phyloP scores from a whole-genome alignment of 2,329 filamentous ascomycete species.

The Curvularia eragrostidis region DNA sequence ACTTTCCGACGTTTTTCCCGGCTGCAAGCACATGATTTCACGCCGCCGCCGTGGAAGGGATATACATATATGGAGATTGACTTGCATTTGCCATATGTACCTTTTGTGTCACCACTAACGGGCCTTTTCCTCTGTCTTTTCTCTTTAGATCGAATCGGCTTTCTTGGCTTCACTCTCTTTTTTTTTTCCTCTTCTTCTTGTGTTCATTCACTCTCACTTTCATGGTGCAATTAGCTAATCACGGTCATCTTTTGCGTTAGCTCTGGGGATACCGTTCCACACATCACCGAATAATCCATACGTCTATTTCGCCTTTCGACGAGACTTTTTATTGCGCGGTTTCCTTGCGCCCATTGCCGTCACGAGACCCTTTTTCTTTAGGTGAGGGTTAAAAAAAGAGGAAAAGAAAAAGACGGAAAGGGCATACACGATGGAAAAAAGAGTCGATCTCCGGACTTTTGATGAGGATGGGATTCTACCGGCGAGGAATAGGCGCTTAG shows the following conservation, averaged over 20 bases:
- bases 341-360: no score
- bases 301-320: no score
- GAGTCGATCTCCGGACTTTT: constrained; percentile 37
- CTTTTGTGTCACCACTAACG: not conserved
- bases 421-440: constrained; percentile 40
- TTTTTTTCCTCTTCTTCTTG: not conserved
- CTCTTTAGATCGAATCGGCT: not conserved
- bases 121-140: constrained; percentile 2
- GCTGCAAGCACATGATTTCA: not conserved
- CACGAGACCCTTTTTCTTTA: no score
- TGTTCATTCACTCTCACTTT: not conserved
- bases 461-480: constrained; percentile 33
- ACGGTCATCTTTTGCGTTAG: not conserved
- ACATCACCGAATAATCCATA: no score
- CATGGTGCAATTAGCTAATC: not conserved
- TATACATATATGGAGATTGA: not conserved
- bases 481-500: constrained; percentile 28
- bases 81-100: not conserved
- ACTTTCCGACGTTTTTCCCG: not conserved
- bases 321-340: no score
- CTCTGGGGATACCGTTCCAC: not conserved
- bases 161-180: not conserved
- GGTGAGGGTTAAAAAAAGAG: not conserved
- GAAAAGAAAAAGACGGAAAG: not conserved
- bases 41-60: not conserved